These are phyloP conservation scores for Arthromyces matolae DNA, from an alignment of 768 basidiomycete species.

Conservation along the genomic window DNA sequence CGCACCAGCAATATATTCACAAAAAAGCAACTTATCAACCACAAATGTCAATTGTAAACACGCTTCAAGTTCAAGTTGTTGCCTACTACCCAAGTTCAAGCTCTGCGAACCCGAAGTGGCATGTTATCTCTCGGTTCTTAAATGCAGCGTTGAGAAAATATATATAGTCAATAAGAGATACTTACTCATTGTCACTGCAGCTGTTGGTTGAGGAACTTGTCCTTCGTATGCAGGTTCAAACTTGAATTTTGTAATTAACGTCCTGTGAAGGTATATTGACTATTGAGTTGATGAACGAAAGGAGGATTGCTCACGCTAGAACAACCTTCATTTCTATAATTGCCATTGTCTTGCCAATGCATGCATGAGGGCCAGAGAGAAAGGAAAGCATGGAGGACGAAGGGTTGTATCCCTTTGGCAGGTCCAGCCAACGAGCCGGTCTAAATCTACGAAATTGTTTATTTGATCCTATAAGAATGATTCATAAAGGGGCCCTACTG, in stretches of 20 bases:
- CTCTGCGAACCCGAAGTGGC: constrained; percentile 27
- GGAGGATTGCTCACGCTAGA: constrained; percentile 23
- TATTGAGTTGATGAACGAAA: background rate
- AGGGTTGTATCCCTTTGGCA: constrained; percentile 31
- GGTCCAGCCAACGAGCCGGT: constrained; percentile 43
- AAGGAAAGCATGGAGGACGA: constrained; percentile 37
- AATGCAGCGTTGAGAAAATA: too few species aligned
- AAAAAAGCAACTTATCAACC: too few species aligned
- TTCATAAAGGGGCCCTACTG: constrained; percentile 36
- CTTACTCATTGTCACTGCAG: constrained; percentile 48
- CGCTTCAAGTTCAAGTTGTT: too few species aligned
- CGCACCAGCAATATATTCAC: too few species aligned
- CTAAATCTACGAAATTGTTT: too few species aligned
- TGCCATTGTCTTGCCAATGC: constrained; percentile 44
- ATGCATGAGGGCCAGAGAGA: constrained; percentile 38
- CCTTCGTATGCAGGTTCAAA: constrained; percentile 40
- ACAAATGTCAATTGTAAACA: too few species aligned
- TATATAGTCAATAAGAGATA: too few species aligned
- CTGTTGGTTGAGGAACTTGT: constrained; percentile 37
- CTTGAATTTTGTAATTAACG: constrained; percentile 39
- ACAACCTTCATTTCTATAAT: constrained; percentile 43
- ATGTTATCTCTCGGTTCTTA: constrained; percentile 37
- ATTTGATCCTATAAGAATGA: too few species aligned
- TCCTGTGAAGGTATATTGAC: constrained; percentile 16
- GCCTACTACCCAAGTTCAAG: constrained; percentile 5